A percentile compares a stretch with the other conserved stretches of the same genome.
Evolutionary conservation across 805 yeast genomes (phyloP).

Genomic region (Saturnispora halmiae): DNA sequence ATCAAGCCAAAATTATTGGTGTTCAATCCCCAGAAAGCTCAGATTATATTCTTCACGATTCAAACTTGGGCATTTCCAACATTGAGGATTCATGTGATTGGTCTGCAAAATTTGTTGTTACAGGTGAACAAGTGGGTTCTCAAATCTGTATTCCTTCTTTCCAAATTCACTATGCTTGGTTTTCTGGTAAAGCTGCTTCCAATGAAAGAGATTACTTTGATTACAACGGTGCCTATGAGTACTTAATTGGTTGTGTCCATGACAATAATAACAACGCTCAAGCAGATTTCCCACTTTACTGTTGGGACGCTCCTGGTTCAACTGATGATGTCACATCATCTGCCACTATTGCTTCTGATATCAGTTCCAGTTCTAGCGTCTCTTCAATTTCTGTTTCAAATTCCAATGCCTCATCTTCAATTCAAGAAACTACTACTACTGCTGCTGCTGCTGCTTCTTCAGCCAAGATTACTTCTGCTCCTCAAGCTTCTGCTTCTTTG

Average conservation of each 20-base stretch:
- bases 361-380: too few species aligned
- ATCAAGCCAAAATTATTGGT: conserved; percentile 25
- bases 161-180: conserved; percentile 28
- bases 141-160: conserved; percentile 21
- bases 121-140: conserved; percentile 15
- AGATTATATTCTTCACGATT: conserved; percentile 20
- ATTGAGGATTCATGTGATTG: conserved; percentile 24
- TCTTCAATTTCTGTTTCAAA: too few species aligned
- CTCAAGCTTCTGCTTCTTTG: too few species aligned
- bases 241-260: conserved; percentile 21
- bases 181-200: conserved; percentile 18
- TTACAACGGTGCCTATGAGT: conserved; percentile 19
- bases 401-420: too few species aligned
- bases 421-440: too few species aligned
- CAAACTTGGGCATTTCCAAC: conserved; percentile 16
- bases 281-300: conserved; percentile 22
- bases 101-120: conserved; percentile 22
- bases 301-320: conserved; percentile 16
- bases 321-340: background rate
- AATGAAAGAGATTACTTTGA: conserved; percentile 12
- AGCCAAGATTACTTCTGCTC: too few species aligned
- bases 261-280: conserved; percentile 25
- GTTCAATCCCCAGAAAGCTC: conserved; percentile 22
- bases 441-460: too few species aligned
- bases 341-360: too few species aligned